Evolutionary conservation across 2,329 filamentous ascomycete species (phyloP).

Genomic region (Orbilia quercus): DNA sequence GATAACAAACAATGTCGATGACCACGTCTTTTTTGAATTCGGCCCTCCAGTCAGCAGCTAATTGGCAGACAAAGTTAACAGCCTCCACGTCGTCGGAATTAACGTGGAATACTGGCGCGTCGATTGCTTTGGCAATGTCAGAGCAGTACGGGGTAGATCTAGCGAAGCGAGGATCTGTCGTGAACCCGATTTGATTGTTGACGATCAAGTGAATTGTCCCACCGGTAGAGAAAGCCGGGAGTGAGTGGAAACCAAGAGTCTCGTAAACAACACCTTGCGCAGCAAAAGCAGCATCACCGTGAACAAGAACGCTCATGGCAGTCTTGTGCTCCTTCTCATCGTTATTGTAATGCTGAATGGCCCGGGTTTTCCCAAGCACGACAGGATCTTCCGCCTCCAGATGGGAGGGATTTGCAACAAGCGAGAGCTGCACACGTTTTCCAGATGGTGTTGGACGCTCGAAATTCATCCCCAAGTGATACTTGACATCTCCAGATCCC

Average conservation of each 20-base stretch:
- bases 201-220: constrained; percentile 97
- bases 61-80: constrained; percentile 96
- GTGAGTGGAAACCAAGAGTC: constrained; percentile 95
- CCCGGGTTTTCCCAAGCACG: constrained; percentile 94
- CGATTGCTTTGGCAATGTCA: constrained; percentile 98
- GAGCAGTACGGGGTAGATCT: constrained; percentile 99
- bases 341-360: constrained; percentile 98
- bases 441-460: constrained; percentile 97
- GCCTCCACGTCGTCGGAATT: constrained; percentile 99
- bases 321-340: constrained; percentile 88
- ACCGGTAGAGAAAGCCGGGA: constrained; percentile 95
- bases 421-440: constrained; percentile 98
- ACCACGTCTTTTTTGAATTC: constrained; percentile 99
- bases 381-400: constrained; percentile 98
- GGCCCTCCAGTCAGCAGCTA: constrained; percentile 96
- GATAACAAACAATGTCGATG: constrained; percentile 98
- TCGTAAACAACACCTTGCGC: constrained; percentile 98
- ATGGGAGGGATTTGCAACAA: constrained; percentile 98
- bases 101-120: constrained; percentile 98
- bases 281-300: constrained; percentile 97
- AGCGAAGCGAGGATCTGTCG: constrained; percentile 95
- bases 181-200: constrained; percentile 99
- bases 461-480: constrained; percentile 99
- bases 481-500: constrained; percentile 98
- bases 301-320: constrained; percentile 94